phyloP scores from a whole-genome alignment of 306 rosid species.

The Phaseolus lunatus region DNA sequence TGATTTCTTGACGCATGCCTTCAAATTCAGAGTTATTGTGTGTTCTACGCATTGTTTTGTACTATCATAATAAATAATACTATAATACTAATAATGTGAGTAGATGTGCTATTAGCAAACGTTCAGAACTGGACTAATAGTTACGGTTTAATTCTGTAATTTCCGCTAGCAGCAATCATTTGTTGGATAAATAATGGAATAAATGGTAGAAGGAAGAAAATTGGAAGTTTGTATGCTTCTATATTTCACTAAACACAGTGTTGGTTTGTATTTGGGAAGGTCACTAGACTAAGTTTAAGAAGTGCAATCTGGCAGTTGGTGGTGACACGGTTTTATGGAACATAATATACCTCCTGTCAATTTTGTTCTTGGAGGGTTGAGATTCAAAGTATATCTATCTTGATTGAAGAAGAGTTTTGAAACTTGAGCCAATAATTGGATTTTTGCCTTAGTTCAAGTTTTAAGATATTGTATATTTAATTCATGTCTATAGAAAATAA shows the following conservation, averaged over 20 bases:
- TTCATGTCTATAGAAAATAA: background rate
- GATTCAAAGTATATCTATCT: conserved; percentile 10
- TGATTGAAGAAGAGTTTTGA: background rate
- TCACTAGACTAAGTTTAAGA: background rate
- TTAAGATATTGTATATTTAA: background rate
- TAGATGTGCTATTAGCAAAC: background rate
- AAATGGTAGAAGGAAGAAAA: background rate
- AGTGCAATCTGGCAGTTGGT: background rate
- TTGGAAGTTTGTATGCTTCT: background rate
- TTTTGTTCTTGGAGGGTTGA: background rate
- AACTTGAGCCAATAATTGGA: background rate
- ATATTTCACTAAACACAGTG: background rate
- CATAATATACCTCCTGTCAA: background rate
- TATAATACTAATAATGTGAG: background rate
- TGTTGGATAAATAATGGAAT: background rate
- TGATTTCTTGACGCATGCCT: background rate
- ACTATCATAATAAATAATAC: too few relatives aligned
- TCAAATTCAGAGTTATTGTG: background rate
- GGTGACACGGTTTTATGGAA: background rate
- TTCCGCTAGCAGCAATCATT: background rate
- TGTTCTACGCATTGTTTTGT: background rate
- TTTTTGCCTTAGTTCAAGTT: background rate
- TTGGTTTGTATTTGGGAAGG: background rate
- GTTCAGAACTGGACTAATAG: background rate
- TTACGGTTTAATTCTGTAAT: background rate